Evolutionary conservation across 805 yeast genomes (phyloP), one percentile per base, ranked within the genome.

Genomic region (Cyberlindnera suaveolens): DNA sequence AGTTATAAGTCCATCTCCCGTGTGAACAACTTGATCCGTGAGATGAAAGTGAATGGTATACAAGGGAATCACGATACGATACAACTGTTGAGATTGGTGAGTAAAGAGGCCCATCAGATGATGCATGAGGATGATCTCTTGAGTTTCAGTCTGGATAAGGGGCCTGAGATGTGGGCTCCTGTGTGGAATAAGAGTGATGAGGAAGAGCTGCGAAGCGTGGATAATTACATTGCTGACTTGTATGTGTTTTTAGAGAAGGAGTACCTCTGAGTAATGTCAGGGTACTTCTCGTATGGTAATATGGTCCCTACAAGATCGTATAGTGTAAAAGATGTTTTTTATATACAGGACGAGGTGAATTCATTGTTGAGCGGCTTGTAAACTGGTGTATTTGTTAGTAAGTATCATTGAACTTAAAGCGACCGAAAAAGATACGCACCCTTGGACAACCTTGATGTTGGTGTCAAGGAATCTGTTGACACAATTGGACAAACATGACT

Each of bases 401-500:
- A 10, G 13, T 32, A n/a, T 19, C 19, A 33, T 18, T 23, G 5
- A 16, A 7, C 41, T 44, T 42, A 44, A 47, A 41, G 38, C n/a
- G 29, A 18, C 32, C 23, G 15, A 10, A 14, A 38, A n/a, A 41
- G 18, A 35, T 4, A 50, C 54, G 4, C 30, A 50, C 54, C 70
- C 68, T 48, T 84, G 80, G 16, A 90, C 95, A 40, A 90, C 82
- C 66, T 81, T 77, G 61, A 85, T 82, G 63, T 89, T 90, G 32
- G 95, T 84, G 62, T 90, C 96, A 54, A 90, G 71, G 63, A 85
- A 90, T 52, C 95, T 68, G 66, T 85, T 83, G 53, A 90, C 78
- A 64, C 98, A 90, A 68, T 84, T 84, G 46, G 71, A 66, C 60
- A 90, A 67, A 62, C 97, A 90, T 31, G 70, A 64, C 52, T 82